Evolutionary conservation across 495 filamentous ascomycete genomes (phyloP).

Genomic region (Jackrogersella minutella): DNA sequence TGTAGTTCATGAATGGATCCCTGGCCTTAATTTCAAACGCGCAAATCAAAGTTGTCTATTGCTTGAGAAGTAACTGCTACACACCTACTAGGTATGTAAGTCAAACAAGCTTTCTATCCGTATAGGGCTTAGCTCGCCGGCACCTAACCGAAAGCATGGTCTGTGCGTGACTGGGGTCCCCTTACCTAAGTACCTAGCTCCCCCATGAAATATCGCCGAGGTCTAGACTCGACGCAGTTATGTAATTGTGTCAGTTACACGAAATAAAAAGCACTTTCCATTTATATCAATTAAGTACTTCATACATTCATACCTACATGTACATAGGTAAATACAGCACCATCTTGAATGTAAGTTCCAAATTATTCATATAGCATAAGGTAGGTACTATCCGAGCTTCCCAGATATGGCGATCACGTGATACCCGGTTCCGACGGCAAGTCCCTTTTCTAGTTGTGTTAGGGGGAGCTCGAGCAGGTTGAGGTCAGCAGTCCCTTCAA

Average conservation of each 20-base stretch:
- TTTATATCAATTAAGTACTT: too few species aligned
- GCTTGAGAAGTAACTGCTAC: too few species aligned
- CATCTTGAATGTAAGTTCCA: too few species aligned
- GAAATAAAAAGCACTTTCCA: too few species aligned
- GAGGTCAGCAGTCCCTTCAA: not conserved
- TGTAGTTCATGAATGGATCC: not conserved
- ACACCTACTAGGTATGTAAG: too few species aligned
- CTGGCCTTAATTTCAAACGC: not conserved
- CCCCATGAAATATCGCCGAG: constrained; percentile 1
- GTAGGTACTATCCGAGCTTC: not conserved
- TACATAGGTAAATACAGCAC: too few species aligned
- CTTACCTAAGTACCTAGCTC: too few species aligned
- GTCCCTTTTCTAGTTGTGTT: not conserved
- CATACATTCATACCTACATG: too few species aligned
- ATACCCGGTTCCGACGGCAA: not conserved
- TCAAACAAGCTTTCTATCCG: constrained; percentile 34
- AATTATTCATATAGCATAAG: too few species aligned
- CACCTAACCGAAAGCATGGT: constrained; percentile 26
- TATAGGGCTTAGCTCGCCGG: constrained; percentile 24
- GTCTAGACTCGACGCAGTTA: constrained; percentile 16
- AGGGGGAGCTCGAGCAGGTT: not conserved
- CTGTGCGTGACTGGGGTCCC: constrained; percentile 18
- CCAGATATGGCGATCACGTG: not conserved
- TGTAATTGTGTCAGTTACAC: not conserved
- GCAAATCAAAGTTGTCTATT: not conserved